These are phyloP conservation scores for Cenchrus fungigraminus DNA, from an alignment of 176 grass and related monocot species.

Conservation along the genomic window DNA sequence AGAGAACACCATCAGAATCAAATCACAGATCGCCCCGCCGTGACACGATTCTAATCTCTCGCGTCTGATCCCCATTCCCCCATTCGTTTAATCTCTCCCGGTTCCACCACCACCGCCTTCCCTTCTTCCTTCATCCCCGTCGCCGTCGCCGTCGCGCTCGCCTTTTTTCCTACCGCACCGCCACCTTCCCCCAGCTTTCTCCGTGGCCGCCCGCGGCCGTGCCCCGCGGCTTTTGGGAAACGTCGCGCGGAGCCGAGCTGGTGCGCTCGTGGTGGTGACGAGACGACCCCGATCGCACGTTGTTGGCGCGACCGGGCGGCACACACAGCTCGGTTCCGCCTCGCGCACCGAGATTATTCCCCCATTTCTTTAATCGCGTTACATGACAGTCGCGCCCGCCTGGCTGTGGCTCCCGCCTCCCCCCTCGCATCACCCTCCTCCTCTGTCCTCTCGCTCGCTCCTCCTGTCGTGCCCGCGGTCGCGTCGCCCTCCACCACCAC, in stretches of 20 bases:
- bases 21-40: constrained; percentile 1
- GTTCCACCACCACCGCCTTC: constrained; percentile 3
- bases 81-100: not conserved
- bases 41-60: constrained; percentile 6
- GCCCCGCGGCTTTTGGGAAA: constrained; percentile 34
- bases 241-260: constrained; percentile 31
- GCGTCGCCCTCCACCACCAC: constrained; percentile 39
- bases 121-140: not conserved
- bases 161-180: constrained; percentile 18
- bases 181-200: constrained; percentile 27
- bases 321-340: constrained; percentile 1
- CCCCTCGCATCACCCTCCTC: not conserved
- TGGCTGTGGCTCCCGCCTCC: constrained; percentile 20
- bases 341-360: constrained; percentile 43
- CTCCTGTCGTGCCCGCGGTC: constrained; percentile 34
- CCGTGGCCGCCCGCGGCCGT: not conserved
- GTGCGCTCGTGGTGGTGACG: constrained; percentile 28
- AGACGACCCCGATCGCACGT: constrained; percentile 44
- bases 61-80: not conserved
- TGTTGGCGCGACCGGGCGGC: constrained; percentile 13
- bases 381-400: constrained; percentile 48
- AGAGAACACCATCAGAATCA: constrained; percentile 6
- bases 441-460: not conserved
- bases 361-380: constrained; percentile 40
- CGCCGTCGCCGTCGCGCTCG: constrained; percentile 35